Base-by-base conservation (phyloP, 305 asterid genomes). In the Striga hermonthica region DNA sequence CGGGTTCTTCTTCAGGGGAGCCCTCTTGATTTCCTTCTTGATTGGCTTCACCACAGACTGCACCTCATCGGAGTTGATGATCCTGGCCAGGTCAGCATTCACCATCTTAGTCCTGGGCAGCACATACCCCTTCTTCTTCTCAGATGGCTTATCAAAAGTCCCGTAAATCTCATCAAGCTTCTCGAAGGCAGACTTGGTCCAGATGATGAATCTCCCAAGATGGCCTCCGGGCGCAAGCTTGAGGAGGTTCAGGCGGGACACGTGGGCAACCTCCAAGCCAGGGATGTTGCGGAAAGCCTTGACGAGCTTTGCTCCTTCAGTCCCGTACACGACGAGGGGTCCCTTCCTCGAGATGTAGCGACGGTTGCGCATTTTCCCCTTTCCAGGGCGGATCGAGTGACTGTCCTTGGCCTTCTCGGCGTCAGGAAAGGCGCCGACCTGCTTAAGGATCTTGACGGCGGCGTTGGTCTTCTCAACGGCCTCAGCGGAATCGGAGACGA, bases 321-420 rank as follows among this genome's bases (percentile, higher is more conserved):
- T 48, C 8, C 54, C 54, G 7, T 48, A 48, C 12, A 48, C 54
- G 3, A 48, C 54, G 54, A 48, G 54, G 14, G 54, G 54, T 4
- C 54, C 54, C 7, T 48, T 48, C 54, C 54, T 48, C 16, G 54
- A 48, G 14, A 48, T 13, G 54, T 48, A 48, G 16, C 54, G 12
- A 15, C 54, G 54, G 54, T 48, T 48, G 8, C 54, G 54, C 9
- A 12, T 48, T 48, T 48, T 48, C 12, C 54, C 54, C 54, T 48
- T 48, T 48, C 54, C 54, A 1, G 54, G 16, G 7, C 54, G 54
- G 22, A 48, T 48, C 12, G 54, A 14, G 22, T 48, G 54, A 16
- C 54, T 48, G 54, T 48, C 54, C 54, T 48, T 48, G 54, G 54
- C 54, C 54, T 48, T 48, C 15, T 48, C 4, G 22, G 54, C 54